Evolutionary conservation across 2,329 filamentous ascomycete species (phyloP).

Genomic region (Colletotrichum cordylinicola): DNA sequence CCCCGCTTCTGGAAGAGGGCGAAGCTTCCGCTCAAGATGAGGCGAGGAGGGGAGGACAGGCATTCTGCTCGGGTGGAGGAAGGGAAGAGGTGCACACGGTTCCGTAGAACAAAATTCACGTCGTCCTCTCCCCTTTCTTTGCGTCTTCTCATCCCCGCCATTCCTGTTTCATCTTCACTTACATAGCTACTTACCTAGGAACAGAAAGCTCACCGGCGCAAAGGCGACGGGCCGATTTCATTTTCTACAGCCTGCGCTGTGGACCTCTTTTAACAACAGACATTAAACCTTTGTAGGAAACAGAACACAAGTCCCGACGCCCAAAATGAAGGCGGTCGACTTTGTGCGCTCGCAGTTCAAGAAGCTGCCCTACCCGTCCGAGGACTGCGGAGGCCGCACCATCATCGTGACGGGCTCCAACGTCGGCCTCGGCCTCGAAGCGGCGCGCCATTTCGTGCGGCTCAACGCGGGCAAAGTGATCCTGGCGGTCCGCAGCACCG

Average conservation of each 20-base stretch:
- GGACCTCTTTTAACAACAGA: neutral
- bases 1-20: neutral
- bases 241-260: neutral
- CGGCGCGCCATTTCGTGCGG: conserved; percentile 43
- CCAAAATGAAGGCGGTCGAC: conserved; percentile 7
- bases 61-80: neutral
- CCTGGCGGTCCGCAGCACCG: conserved; percentile 43
- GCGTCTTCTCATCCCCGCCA: neutral
- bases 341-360: conserved; percentile 27
- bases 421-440: conserved; percentile 46
- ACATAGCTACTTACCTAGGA: neutral
- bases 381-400: conserved; percentile 38
- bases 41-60: neutral
- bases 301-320: neutral
- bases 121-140: neutral
- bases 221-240: neutral
- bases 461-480: conserved; percentile 47
- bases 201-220: neutral
- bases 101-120: conserved; percentile 9
- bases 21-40: neutral
- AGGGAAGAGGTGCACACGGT: neutral
- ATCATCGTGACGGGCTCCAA: conserved; percentile 52
- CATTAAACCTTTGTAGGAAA: neutral
- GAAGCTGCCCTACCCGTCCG: conserved; percentile 33
- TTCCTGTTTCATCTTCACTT: neutral